These are phyloP conservation scores for Galerina marginata DNA, from an alignment of 768 basidiomycete species.

Conservation along the genomic window DNA sequence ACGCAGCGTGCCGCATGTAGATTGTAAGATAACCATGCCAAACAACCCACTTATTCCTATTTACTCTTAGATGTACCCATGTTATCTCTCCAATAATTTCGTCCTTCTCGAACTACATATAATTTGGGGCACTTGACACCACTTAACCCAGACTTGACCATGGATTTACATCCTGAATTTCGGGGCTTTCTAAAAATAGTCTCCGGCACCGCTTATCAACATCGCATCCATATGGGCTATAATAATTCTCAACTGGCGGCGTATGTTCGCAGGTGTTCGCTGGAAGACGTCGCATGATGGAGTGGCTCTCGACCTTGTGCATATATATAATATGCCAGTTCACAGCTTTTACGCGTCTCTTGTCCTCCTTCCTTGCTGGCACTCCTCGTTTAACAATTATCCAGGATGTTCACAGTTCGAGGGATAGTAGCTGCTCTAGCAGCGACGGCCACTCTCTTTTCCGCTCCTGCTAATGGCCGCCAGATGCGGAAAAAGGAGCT, in stretches of 20 bases:
- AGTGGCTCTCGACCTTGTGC: slow-evolving; percentile 2
- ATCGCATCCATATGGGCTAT: slow-evolving; percentile 18
- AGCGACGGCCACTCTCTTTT: slow-evolving; percentile 19
- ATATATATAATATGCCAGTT: slow-evolving; percentile 17
- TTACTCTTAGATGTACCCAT: slow-evolving; percentile 10
- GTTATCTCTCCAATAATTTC: slow-evolving; percentile 1
- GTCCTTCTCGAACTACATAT: not conserved
- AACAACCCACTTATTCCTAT: slow-evolving; percentile 8
- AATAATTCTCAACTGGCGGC: not conserved
- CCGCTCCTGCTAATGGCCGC: slow-evolving; percentile 28
- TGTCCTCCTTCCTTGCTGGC: slow-evolving; percentile 11
- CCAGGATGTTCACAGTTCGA: slow-evolving; percentile 20
- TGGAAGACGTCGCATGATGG: slow-evolving; percentile 17
- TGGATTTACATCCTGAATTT: not conserved
- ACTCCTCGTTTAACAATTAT: not conserved
- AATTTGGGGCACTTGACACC: not conserved
- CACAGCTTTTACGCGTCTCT: slow-evolving; percentile 1
- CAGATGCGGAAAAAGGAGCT: slow-evolving; percentile 48
- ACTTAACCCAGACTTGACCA: not conserved
- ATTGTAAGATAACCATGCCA: not conserved
- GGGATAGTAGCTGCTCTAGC: slow-evolving; percentile 21
- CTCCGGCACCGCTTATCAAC: slow-evolving; percentile 17
- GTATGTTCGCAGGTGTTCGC: slow-evolving; percentile 4
- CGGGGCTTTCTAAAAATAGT: slow-evolving; percentile 18
- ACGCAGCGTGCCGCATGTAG: slow-evolving; percentile 9